Conservation (phyloP, 352 stramenopile genomes). For the Pythium folliculosum region DNA sequence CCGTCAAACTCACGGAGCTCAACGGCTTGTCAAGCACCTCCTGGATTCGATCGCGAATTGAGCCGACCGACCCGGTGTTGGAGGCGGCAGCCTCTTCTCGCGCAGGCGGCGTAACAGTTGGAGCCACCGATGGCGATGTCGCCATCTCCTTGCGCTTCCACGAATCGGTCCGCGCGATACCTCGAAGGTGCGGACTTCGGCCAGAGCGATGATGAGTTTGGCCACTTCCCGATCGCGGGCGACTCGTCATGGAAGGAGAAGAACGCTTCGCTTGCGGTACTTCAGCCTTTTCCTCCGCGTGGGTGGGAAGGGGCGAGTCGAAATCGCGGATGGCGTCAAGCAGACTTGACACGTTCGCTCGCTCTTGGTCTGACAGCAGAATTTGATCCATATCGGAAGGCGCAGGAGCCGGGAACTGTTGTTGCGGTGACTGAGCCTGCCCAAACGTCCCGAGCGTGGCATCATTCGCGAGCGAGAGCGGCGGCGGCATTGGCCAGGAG, state of each 20-base stretch:
- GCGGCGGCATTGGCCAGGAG: slow-evolving; percentile 39
- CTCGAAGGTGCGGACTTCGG: slow-evolving; percentile 21
- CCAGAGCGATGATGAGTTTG: slow-evolving; percentile 10
- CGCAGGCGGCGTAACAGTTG: neutral
- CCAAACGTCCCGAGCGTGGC: slow-evolving; percentile 27
- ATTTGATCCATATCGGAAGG: slow-evolving; percentile 31
- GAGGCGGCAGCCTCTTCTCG: neutral
- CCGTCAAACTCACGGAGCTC: slow-evolving; percentile 29
- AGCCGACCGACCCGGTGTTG: neutral
- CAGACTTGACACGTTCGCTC: slow-evolving; percentile 55
- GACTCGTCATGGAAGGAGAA: slow-evolving; percentile 13
- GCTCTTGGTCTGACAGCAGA: slow-evolving; percentile 66
- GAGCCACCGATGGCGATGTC: neutral
- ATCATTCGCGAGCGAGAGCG: slow-evolving; percentile 22
- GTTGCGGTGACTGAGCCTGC: neutral
- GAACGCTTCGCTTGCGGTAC: slow-evolving; percentile 1
- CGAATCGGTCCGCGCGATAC: slow-evolving; percentile 20
- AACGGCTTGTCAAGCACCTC: slow-evolving; percentile 25
- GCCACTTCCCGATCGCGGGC: slow-evolving; percentile 13
- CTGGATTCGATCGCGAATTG: slow-evolving; percentile 31
- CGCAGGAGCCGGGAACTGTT: neutral
- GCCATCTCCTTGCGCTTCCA: slow-evolving; percentile 15
- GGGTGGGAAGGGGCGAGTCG: slow-evolving; percentile 35
- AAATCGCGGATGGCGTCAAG: slow-evolving; percentile 78
- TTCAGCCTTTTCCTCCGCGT: slow-evolving; percentile 9